Base-by-base conservation (phyloP, 169 alveolate species). In the Eimeria zaria region DNA sequence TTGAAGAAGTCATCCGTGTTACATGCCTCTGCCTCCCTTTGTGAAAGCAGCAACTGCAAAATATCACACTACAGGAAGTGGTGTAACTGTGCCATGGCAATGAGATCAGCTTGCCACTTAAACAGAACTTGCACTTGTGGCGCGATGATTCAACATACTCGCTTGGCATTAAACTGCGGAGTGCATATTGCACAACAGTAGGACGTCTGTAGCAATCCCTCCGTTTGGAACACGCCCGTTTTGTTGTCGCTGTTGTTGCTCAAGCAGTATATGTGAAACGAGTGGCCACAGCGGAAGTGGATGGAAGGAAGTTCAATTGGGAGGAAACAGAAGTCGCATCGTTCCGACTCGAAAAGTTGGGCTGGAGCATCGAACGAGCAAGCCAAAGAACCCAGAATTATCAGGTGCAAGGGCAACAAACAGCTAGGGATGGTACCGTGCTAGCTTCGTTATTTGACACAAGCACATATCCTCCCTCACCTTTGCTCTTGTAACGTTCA, bases 1-100 rank as follows among this genome's bases (percentile, higher is more conserved):
- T 95, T 95, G 87, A 95, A 95, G 85, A 95, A 95, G n/a, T 95
- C 97, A 51, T 95, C 97, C 1, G 94, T 62, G 81, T 89, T 90
- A 46, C 95, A 53, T 64, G 89, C 88, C 58, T 95, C 91, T 16
- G 85, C 90, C 67, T 95, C 95, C 39, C 97, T 71, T 73, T 95
- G 97, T 39, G 91, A 60, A 55, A 62, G 95, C 88, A 95, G 62
- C 87, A 95, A 67, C 97, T 95, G 97, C 48, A n/a, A 33, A 44
- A 71, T 39, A 84, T 18, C 58, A 39, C 74, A 84, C 3, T 36
- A 36, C 78, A 33, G 6, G 0, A 30, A 6, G 51, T 36, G 55
- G 53, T 14, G 30, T 36, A 36, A 41, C 33, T 39, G 81, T 71
- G 83, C 11, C n/a, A 33, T 24, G 20, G 48, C 44, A 48, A 20